A percentile compares a stretch with the other conserved stretches of the same genome.
phyloP scores from a whole-genome alignment of 441 rosid genomes.

The Populus hybrid region DNA sequence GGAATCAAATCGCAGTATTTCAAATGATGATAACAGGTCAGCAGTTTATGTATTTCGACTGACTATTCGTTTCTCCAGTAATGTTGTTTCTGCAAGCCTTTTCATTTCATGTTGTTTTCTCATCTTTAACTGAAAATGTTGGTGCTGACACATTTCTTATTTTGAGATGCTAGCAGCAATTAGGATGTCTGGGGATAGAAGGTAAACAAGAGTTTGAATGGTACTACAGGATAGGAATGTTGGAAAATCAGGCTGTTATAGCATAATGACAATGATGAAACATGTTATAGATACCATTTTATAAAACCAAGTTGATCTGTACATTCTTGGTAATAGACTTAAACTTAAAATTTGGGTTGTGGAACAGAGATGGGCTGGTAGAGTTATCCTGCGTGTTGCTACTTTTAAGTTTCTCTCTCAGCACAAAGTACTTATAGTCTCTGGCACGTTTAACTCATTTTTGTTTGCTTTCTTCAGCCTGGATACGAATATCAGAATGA shows the following conservation, averaged over 20 bases:
- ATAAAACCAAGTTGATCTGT: background rate
- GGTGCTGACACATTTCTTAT: background rate
- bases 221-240: background rate
- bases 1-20: conserved; percentile 15
- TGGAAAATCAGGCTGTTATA: background rate
- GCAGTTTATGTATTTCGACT: background rate
- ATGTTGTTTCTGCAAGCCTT: background rate
- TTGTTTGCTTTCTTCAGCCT: conserved; percentile 20
- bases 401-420: background rate
- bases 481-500: conserved; percentile 21
- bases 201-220: background rate
- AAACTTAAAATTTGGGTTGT: background rate
- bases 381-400: background rate
- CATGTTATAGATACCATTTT: background rate
- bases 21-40: conserved; percentile 39
- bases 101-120: background rate
- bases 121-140: background rate
- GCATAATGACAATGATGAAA: background rate
- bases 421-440: background rate
- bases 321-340: background rate
- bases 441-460: background rate
- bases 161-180: background rate
- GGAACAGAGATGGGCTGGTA: background rate
- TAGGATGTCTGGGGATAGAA: background rate
- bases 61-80: background rate